These are phyloP conservation scores for Plasmodiophora brassicae DNA, from an alignment of 208 protist genomes.

Conservation along the genomic window DNA sequence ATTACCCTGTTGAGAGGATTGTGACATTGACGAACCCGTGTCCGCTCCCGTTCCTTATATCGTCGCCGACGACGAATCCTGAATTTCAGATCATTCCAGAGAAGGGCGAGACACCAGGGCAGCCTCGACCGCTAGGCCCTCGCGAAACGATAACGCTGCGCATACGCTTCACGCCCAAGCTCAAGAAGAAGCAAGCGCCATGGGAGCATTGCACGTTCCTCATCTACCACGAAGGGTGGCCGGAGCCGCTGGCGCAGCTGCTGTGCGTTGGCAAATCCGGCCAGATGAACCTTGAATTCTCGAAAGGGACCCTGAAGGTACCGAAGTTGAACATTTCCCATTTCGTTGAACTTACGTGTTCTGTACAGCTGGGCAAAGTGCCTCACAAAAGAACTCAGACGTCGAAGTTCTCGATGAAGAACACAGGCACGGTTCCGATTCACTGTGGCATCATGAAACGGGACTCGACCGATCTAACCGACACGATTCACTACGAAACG, in stretches of 20 bases:
- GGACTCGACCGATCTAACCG: neutral
- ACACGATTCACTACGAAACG: neutral
- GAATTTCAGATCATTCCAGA: neutral
- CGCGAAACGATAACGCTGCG: neutral
- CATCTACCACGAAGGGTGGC: constrained; percentile 5
- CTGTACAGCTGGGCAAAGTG: neutral
- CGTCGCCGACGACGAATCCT: neutral
- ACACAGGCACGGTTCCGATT: neutral
- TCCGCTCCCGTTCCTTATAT: neutral
- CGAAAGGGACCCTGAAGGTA: neutral
- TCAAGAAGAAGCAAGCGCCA: neutral
- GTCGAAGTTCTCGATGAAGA: neutral
- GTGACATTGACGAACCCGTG: neutral
- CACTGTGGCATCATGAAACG: neutral
- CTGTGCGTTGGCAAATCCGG: neutral
- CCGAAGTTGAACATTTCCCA: neutral
- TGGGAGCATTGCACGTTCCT: neutral
- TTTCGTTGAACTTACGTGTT: neutral
- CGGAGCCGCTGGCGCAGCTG: constrained; percentile 6
- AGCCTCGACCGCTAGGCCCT: neutral
- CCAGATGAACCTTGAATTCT: neutral
- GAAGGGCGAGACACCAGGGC: neutral
- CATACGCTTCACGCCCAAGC: neutral
- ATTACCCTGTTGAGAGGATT: neutral
- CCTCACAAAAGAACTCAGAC: neutral